Base-by-base conservation (phyloP, 148 eudicot species). In the Beta vulgaris region DNA sequence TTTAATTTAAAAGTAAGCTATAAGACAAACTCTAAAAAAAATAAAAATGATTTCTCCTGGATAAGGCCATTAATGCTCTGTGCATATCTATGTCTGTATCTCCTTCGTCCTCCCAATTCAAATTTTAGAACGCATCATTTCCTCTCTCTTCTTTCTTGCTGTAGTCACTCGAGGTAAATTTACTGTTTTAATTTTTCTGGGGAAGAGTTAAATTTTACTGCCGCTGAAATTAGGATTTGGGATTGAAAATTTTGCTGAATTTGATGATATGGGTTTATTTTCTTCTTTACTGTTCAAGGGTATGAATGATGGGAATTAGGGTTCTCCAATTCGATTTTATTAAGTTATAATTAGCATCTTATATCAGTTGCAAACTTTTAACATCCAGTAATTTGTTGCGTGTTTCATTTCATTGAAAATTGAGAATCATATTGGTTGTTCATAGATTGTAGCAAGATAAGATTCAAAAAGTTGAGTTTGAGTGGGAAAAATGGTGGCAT, bases 401-500 rank as follows among this genome's bases (percentile, higher is more conserved):
- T 46, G n/a, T 63, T 74, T 74, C 1, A 64, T 49, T 35, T 48
- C 36, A 49, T 74, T 36, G 48, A 64, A 44, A 14, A 29, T 3
- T 61, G 14, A 15, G 62, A 34, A 63, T 63, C 9, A 19, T 34
- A 16, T 35, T 63, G 49, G n/a, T 43, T 67, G 32, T n/a, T 43
- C 53, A 19, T 42, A 28, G 58, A 51, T 34, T n/a, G 18, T 9
- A 34, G 21, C 31, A 26, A 18, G 44, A 68, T 42, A 49, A 37
- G 43, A 12, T 49, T 68, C 15, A 32, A 7, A 16, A 36, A 43
- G 10, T 62, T 62, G 2, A 28, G 11, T 44, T 77, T 23, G 15
- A 62, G 32, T 43, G 31, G 10, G 36, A 7, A 58, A 76, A 39
- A 81, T 81, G 83, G 77, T 51, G 80, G 74, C 61, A 23, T 66